Evolutionary conservation across 257 asterid genomes (phyloP), one percentile per base, ranked within the genome.

Genomic region (Forsythia viridissima): DNA sequence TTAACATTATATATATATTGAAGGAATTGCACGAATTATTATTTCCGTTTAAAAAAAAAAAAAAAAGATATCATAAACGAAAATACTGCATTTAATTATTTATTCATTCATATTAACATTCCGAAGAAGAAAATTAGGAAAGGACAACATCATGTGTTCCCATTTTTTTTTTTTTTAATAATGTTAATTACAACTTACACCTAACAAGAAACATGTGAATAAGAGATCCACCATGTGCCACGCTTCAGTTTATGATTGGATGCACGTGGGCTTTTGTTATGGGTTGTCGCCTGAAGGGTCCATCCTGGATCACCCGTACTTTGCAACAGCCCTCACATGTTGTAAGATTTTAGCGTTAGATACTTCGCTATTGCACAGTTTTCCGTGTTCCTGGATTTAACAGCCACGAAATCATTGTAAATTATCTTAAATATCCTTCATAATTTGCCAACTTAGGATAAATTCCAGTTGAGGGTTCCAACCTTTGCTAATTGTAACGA

Each of bases 281-380:
- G 74, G 82, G 65, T 73, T 70, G 39, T 38, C 87, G 83, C 89
- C 59, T 89, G 87, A 87, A 87, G 84, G 90, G 88, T 15, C 82
- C 81, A 24, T 20, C 72, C 20, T 30, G 61, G 67, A 70, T 44
- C 75, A 66, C 73, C 77, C 77, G 83, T 72, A 51, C 20, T n/a
- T 71, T 61, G 82, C 87, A 85, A 80, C 88, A 80, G 88, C 76
- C 36, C 16, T 76, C 89, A 85, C 91, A 79, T 80, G 89, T 74
- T 57, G 44, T 24, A 65, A 73, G 73, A 59, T 78, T 66, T 39
- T 36, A 16, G 75, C 72, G 38, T n/a, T 43, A 24, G 24, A 24
- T 24, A 24, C 24, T 0, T 24, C 24, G 24, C 24, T 24, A 24
- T 0, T 0, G 24, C 24, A 24, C 24, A 61, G 72, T 80, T 85